A percentile compares a stretch with the other conserved stretches of the same genome.
Evolutionary conservation across 352 stramenopile genomes (phyloP).

Genomic region (Phytophthora niederhauseri): DNA sequence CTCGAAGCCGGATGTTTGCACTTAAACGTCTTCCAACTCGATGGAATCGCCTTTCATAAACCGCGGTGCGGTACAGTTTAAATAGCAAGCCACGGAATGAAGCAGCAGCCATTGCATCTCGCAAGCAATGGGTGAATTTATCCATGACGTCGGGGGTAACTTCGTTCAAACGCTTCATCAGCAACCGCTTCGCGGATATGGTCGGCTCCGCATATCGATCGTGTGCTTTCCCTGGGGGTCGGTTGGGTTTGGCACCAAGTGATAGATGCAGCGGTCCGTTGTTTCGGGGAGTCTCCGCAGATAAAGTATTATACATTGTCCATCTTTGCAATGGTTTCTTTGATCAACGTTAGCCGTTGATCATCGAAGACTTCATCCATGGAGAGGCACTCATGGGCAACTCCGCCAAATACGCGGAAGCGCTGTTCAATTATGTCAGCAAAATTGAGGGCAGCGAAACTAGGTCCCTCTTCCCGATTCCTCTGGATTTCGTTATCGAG

Average conservation of each 20-base stretch:
- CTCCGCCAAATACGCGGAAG: background rate
- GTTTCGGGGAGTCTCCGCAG: background rate
- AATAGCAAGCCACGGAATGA: background rate
- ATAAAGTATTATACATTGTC: background rate
- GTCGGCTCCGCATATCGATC: background rate
- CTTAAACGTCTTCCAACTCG: background rate
- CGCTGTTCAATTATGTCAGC: background rate
- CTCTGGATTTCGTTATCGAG: no score
- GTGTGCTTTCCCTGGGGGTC: background rate
- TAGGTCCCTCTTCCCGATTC: no score
- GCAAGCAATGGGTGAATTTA: background rate
- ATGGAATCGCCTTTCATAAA: background rate
- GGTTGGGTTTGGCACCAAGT: background rate
- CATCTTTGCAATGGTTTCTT: background rate
- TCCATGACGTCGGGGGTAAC: background rate
- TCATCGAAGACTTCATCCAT: background rate
- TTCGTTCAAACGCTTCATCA: background rate
- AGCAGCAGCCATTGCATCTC: background rate
- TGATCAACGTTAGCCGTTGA: background rate
- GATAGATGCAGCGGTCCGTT: background rate
- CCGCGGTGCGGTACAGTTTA: background rate
- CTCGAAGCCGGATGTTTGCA: background rate
- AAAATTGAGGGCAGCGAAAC: no score
- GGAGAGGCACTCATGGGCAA: background rate
- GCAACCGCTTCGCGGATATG: background rate